Evolutionary conservation across 169 alveolate genomes (phyloP), one percentile per base, ranked within the genome.

Genomic region (Plasmodium sp.): DNA sequence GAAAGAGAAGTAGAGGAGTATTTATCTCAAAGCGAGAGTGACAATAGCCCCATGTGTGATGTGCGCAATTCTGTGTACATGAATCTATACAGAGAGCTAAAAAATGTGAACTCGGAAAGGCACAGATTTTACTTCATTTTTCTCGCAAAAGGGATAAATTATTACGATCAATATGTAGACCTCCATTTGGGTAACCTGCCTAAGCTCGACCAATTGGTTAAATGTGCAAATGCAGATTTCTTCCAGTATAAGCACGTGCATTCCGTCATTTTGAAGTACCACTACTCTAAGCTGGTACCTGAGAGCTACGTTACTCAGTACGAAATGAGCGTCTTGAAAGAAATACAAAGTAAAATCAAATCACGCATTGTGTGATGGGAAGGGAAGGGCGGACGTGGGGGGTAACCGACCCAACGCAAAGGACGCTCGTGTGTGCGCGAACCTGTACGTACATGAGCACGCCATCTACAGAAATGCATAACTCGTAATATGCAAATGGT

Each of bases 131-230:
- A 88, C 58, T 88, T 80, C 36, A 80, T 88, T 22, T 88, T 58
- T 88, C 71, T 88, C 33, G 81, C 94, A 5, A 80, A 88, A 14
- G 94, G 83, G 71, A 33, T 58, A 31, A 88, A 18, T 14, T 88
- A 77, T 36, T 88, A 74, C 54, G 94, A 88, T 58, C 94, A 88
- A 14, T 88, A 88, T 88, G 71, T 88, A 80, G 94, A 88, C 73
- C 83, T 88, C 81, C 94, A 88, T 88, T 88, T 88, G 51, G 79
- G 43, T 51, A 88, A 88, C 41, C 7, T 88, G 36, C 77, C 81
- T 39, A 80, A 88, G 33, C 84, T 88, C 7, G 90, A 88, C 34
- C 22, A 80, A n/a, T 62, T 88, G 73, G 36, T 80, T 79, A 88
- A 54, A 81, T 56, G 51, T 22, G 81, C 43, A 14, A 80, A 88